Percentiles rank a stretch among this genome's conserved stretches.
Evolutionary conservation across 139 green algal species (phyloP).

Genomic region (Protoeuglena noctilucae): DNA sequence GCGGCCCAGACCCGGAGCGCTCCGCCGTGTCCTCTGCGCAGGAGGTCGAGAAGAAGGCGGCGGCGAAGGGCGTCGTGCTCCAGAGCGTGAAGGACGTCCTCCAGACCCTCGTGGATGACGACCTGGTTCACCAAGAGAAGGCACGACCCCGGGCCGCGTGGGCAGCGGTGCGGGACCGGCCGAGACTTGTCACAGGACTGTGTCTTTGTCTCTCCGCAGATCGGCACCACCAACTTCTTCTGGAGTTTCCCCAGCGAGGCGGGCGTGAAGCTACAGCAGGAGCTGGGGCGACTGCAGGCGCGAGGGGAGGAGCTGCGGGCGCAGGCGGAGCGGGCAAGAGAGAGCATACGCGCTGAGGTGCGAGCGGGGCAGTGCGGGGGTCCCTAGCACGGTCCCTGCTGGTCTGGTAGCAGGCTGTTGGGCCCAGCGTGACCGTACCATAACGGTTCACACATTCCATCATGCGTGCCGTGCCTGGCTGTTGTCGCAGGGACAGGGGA

Average conservation of each 20-base stretch:
- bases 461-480: no score
- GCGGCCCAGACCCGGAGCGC: neutral
- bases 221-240: constrained; percentile 11
- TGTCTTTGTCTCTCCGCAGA: no score
- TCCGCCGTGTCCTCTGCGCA: neutral
- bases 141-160: no score
- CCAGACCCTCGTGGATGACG: constrained; percentile 10
- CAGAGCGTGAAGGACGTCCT: constrained; percentile 9
- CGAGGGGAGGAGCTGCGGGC: neutral
- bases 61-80: neutral
- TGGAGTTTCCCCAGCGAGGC: constrained; percentile 8
- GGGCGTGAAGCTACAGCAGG: constrained; percentile 2
- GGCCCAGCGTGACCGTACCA: no score
- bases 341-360: no score
- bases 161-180: no score
- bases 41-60: constrained; percentile 5
- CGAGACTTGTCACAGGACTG: no score
- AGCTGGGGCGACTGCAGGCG: neutral
- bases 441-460: no score
- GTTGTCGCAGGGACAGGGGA: no score
- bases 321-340: neutral
- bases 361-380: no score
- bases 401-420: no score
- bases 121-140: constrained; percentile 10
- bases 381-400: no score